phyloP scores from a whole-genome alignment of 306 rosid genomes.

The Vigna nakashimae region DNA sequence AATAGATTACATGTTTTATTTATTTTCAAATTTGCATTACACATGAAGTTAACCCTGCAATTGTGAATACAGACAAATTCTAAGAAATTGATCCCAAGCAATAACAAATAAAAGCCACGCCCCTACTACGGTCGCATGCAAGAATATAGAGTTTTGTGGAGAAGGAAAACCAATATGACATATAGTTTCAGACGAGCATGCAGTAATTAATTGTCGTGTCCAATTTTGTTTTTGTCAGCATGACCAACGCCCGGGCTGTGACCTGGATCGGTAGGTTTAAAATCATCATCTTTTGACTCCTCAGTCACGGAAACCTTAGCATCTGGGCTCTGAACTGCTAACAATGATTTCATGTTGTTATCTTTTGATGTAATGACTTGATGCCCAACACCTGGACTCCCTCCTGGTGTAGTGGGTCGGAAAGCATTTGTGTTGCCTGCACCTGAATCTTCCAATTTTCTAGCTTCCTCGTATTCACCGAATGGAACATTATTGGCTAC shows the following conservation, averaged over 20 bases:
- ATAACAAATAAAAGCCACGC: conserved; percentile 8
- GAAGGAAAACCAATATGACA: background rate
- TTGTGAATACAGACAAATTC: background rate
- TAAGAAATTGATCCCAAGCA: background rate
- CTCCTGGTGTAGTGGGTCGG: conserved; percentile 62
- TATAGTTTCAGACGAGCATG: background rate
- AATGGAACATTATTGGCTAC: background rate
- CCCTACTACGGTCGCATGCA: background rate
- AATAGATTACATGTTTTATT: background rate
- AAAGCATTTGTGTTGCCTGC: conserved; percentile 36
- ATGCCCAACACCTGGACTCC: conserved; percentile 71
- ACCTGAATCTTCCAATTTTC: conserved; percentile 25
- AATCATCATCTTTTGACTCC: conserved; percentile 38
- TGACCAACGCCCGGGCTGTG: conserved; percentile 66
- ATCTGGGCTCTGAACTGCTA: conserved; percentile 27
- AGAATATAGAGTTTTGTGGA: background rate
- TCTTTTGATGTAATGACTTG: background rate
- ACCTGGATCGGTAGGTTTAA: conserved; percentile 52
- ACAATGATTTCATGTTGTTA: background rate
- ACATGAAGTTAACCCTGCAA: background rate
- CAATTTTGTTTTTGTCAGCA: conserved; percentile 24
- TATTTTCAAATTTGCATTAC: conserved; percentile 7
- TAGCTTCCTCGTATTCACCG: background rate
- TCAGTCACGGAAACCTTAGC: conserved; percentile 4
- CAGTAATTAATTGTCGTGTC: conserved; percentile 25